Base-by-base conservation (phyloP, 768 basidiomycete genomes). In the Amanita muscaria region DNA sequence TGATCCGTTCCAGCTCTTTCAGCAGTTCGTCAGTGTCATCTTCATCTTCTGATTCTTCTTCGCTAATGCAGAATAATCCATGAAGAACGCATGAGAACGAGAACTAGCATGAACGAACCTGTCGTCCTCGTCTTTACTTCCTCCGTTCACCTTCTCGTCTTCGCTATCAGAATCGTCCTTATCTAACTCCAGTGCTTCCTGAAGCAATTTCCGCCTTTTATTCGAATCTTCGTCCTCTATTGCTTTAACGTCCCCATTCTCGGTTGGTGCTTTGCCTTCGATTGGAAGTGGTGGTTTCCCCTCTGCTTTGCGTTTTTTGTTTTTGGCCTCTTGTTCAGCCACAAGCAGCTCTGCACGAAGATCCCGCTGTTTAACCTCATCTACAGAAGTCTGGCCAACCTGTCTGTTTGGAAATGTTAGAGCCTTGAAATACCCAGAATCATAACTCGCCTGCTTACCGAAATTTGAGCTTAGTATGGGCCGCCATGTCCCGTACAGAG, bases 381-480 rank as follows among this genome's bases (percentile, higher is more conserved):
- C 63, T 2, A 72, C 58, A 1, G 88, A 84, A 1, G 88, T 91
- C 62, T 99, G 94, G 7, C 94, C 94, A 2, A 85, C 77, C 72
- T 96, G 91, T 23, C 86, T 87, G 37, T 32, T 47, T 37, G 35
- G 30, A 18, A 41, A 44, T 14, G 19, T 35, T 35, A 48, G 30
- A 42, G 32, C 41, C 18, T 44, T 24, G 41, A 27, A 37, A 23
- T 27, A 42, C 16, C 18, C 19, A 23, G 43, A 42, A 29, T 18
- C 6, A 36, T 35, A 22, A 27, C 11, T 46, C 3, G 11, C n/a
- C 31, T 22, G 42, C 76, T 44, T 48, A 88, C 82, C 94, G 82
- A 67, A 99, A 99, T 70, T 99, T 99, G 54, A 99, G 84, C 64
- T 96, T 94, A 1, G 94, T 99, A 62, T 97, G 88, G 2, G 89